These are phyloP conservation scores for Glonium stellatum DNA, from an alignment of 495 filamentous ascomycete genomes.

Conservation along the genomic window DNA sequence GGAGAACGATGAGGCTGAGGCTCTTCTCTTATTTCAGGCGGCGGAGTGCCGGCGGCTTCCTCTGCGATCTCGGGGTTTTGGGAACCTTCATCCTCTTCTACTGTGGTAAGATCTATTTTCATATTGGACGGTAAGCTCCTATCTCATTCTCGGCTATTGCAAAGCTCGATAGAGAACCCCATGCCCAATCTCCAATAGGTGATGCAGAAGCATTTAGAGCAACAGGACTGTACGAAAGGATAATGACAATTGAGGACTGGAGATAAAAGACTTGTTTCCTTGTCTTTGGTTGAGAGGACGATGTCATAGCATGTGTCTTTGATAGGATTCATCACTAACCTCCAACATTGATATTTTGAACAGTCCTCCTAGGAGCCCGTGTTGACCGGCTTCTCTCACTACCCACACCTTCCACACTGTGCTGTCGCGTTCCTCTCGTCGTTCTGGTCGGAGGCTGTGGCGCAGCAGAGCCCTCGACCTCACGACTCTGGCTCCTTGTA, in stretches of 20 bases:
- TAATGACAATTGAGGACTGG: no score
- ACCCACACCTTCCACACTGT: slow-evolving; percentile 30
- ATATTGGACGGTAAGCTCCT: neutral
- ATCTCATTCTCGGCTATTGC: neutral
- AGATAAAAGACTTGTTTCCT: no score
- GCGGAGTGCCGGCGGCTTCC: slow-evolving; percentile 15
- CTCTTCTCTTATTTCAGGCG: neutral
- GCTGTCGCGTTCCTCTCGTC: slow-evolving; percentile 30
- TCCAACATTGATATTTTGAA: neutral
- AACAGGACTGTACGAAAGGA: no score
- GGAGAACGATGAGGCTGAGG: slow-evolving; percentile 14
- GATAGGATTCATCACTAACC: slow-evolving; percentile 3
- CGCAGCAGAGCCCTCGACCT: slow-evolving; percentile 26
- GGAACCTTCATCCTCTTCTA: slow-evolving; percentile 14
- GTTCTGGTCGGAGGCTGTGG: neutral
- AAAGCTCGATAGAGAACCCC: neutral
- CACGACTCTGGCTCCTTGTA: slow-evolving; percentile 40
- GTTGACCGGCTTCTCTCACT: slow-evolving; percentile 18
- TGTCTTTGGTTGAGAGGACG: no score
- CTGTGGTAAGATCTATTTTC: slow-evolving; percentile 19
- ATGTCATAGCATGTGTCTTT: no score
- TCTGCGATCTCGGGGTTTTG: slow-evolving; percentile 3
- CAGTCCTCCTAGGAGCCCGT: slow-evolving; percentile 11
- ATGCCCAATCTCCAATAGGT: no score
- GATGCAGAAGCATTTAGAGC: no score